Base-by-base conservation (phyloP, 805 yeast genomes). In the Naumovozyma dairenensis region DNA sequence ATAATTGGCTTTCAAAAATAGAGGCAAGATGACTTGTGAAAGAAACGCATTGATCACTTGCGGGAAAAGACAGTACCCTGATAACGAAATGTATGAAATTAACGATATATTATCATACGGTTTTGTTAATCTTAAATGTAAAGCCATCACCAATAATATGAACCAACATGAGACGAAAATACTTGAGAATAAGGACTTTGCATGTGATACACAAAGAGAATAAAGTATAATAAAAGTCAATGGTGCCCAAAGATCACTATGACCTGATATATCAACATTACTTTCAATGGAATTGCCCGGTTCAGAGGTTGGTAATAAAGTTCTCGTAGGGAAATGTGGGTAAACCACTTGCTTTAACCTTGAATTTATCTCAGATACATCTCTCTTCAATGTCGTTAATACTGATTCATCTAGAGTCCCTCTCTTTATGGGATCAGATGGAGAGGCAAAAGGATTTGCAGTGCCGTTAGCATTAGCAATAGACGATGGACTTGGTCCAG, bases 241-340 rank as follows among this genome's bases (percentile, higher is more conserved):
- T 1, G 63, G 63, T 1, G 63, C 63, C 63, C 63, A 58, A 6
- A 58, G 43, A 36, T 58, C 63, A 25, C 54, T 46, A 36, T 44
- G 43, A 4, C 39, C 37, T 3, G 45, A 31, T 14, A 41, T 38
- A n/a, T 36, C 35, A 18, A 34, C 40, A 20, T 35, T 36, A 6
- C 15, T 12, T 19, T 24, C 25, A 6, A 14, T 27, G 6, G 26
- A 15, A 12, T 15, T 16, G 18, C 16, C 38, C n/a, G 15, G 20
- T 10, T 28, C 28, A 5, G 34, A 16, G 6, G 36, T 15, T 13
- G 39, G 28, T 10, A 42, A 19, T 13, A 36, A 16, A 21, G 37
- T 32, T 9, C 42, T 34, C 2, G 44, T 29, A 9, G 55, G 50
- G 33, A 55, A 51, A 25, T 48, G 49, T 6, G 62, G 62, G 32